phyloP scores from a whole-genome alignment of 352 stramenopile genomes.

The Globisporangium cederbergense region DNA sequence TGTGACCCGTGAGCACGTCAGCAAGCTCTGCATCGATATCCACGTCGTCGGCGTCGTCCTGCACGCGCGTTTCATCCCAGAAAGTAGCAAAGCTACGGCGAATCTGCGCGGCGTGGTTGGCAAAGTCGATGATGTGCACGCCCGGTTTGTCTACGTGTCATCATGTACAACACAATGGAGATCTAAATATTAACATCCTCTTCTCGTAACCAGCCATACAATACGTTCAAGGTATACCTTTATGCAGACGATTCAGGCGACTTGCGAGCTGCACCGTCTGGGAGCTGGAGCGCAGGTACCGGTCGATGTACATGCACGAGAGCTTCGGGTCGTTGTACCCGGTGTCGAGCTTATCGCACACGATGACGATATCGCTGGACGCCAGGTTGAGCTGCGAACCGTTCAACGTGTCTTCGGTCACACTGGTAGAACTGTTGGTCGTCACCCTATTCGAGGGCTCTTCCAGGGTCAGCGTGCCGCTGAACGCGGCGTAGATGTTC shows the following conservation, averaged over 20 bases:
- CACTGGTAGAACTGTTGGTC: constrained; percentile 21
- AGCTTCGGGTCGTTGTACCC: constrained; percentile 80
- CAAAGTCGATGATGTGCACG: constrained; percentile 64
- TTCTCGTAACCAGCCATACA: background rate
- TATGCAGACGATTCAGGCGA: constrained; percentile 74
- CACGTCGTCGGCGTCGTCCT: constrained; percentile 19
- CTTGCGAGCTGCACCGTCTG: constrained; percentile 80
- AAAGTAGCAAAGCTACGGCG: constrained; percentile 49
- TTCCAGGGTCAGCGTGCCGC: constrained; percentile 35
- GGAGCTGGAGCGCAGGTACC: constrained; percentile 53
- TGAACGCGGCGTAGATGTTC: constrained; percentile 74
- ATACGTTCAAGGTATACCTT: constrained; percentile 12
- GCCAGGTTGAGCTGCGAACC: constrained; percentile 38
- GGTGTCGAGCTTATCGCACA: constrained; percentile 86
- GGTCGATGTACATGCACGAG: constrained; percentile 82
- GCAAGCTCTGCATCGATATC: constrained; percentile 28
- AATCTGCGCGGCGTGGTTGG: constrained; percentile 70
- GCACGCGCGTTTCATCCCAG: constrained; percentile 35
- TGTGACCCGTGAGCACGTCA: constrained; percentile 31
- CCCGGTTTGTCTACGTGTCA: constrained; percentile 30
- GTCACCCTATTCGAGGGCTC: background rate
- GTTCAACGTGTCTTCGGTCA: constrained; percentile 74
- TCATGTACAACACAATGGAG: constrained; percentile 1
- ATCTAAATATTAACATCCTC: background rate
- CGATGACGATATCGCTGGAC: constrained; percentile 72